Evolutionary conservation across 2,329 filamentous ascomycete genomes (phyloP).

Genomic region (Pyrenochaeta sp.): DNA sequence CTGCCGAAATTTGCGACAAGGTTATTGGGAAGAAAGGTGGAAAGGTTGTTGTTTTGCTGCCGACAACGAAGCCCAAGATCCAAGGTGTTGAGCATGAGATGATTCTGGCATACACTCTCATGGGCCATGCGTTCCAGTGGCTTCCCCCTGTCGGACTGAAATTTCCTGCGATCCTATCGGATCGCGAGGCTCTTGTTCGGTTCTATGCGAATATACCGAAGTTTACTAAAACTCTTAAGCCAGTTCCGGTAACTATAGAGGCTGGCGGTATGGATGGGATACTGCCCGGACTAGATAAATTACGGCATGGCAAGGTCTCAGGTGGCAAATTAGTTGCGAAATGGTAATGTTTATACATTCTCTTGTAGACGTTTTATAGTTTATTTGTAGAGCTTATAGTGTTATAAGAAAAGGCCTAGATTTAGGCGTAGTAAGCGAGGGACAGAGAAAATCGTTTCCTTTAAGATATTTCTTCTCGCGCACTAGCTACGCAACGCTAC

Average conservation of each 20-base stretch:
- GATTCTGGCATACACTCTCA: constrained; percentile 32
- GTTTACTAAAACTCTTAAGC: constrained; percentile 22
- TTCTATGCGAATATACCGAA: too few relatives aligned
- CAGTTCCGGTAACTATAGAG: constrained; percentile 23
- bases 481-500: too few relatives aligned
- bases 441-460: too few relatives aligned
- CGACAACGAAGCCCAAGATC: constrained; percentile 18
- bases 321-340: constrained; percentile 24
- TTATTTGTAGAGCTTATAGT: too few relatives aligned
- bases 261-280: constrained; percentile 15
- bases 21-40: constrained; percentile 34
- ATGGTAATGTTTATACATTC: too few relatives aligned
- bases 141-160: constrained; percentile 37
- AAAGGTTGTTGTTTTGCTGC: constrained; percentile 37
- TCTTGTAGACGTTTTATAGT: too few relatives aligned
- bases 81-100: constrained; percentile 24
- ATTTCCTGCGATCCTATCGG: constrained; percentile 33
- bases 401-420: too few relatives aligned
- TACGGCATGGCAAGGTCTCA: constrained; percentile 27
- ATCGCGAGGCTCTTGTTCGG: constrained; percentile 28
- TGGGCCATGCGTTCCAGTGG: constrained; percentile 33
- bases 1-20: constrained; percentile 35
- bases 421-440: too few relatives aligned
- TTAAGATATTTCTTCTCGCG: too few relatives aligned
- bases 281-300: constrained; percentile 15